Percentiles rank a stretch among this genome's conserved stretches.
phyloP scores from a whole-genome alignment of 148 eudicot genomes.

The Fallopia convolvulus region DNA sequence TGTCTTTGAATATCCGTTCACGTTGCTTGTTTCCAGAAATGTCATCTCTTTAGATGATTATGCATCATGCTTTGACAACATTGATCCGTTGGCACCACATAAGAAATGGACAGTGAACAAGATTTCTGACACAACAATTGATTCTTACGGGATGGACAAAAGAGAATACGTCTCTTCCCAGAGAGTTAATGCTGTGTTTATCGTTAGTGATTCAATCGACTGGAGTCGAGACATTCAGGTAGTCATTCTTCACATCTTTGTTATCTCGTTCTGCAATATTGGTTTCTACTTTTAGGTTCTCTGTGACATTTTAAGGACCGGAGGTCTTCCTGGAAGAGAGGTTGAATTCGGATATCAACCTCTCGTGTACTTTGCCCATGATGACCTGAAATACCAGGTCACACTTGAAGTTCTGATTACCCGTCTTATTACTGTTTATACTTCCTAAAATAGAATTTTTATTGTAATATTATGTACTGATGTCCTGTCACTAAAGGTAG shows the following conservation, averaged over 20 bases:
- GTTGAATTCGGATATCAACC: conserved; percentile 49
- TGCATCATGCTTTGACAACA: conserved; percentile 70
- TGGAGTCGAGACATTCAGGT: conserved; percentile 99
- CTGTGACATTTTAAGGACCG: conserved; percentile 84
- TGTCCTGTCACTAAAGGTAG: conserved; percentile 38
- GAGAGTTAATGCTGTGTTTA: conserved; percentile 60
- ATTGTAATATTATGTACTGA: conserved; percentile 23
- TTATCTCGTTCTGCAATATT: not conserved
- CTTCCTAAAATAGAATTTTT: not conserved
- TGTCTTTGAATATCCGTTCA: not conserved
- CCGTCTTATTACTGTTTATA: not conserved
- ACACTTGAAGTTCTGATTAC: not conserved
- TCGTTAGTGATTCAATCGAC: conserved; percentile 85
- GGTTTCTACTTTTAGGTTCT: conserved; percentile 50
- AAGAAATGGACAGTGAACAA: conserved; percentile 44
- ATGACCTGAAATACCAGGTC: conserved; percentile 92
- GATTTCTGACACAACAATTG: conserved; percentile 19
- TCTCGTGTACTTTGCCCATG: conserved; percentile 70
- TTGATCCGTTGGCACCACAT: conserved; percentile 73
- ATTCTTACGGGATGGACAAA: conserved; percentile 10
- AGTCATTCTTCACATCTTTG: not conserved
- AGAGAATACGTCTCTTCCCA: conserved; percentile 40
- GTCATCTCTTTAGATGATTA: conserved; percentile 80
- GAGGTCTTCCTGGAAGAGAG: conserved; percentile 85
- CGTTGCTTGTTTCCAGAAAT: conserved; percentile 37